Conservation (phyloP, 192 early-diverging fungal species). For the Geosiphon pyriformis region DNA sequence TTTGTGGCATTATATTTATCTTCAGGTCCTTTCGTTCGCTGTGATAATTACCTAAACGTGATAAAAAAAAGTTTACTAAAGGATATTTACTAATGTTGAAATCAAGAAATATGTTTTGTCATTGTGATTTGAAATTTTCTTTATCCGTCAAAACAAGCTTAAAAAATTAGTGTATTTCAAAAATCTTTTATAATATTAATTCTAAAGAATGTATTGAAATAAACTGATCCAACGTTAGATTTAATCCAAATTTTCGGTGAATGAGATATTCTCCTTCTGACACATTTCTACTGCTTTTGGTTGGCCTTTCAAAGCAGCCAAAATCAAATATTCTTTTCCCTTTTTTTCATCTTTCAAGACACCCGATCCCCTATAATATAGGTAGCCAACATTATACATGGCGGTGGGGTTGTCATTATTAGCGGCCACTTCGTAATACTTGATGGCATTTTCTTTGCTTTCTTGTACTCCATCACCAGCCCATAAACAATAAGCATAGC, state of each 20-base stretch:
- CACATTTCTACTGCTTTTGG: slow-evolving; percentile 19
- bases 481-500: slow-evolving; percentile 18
- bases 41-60: too few relatives aligned
- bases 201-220: not conserved
- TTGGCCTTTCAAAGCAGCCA: slow-evolving; percentile 8
- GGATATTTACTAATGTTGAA: too few relatives aligned
- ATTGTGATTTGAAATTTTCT: too few relatives aligned
- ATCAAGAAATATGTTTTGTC: too few relatives aligned
- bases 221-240: slow-evolving; percentile 1
- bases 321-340: slow-evolving; percentile 4
- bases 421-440: slow-evolving; percentile 12
- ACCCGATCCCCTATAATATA: slow-evolving; percentile 5
- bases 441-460: slow-evolving; percentile 2
- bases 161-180: too few relatives aligned
- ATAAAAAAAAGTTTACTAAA: too few relatives aligned
- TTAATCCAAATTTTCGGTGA: not conserved
- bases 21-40: too few relatives aligned
- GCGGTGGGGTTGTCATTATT: slow-evolving; percentile 5
- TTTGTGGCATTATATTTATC: too few relatives aligned
- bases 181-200: too few relatives aligned
- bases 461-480: not conserved
- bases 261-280: not conserved
- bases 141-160: too few relatives aligned
- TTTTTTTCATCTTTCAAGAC: not conserved
- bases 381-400: slow-evolving; percentile 21